phyloP scores from a whole-genome alignment of 2,329 filamentous ascomycete species.

The Cercospora canescens region DNA sequence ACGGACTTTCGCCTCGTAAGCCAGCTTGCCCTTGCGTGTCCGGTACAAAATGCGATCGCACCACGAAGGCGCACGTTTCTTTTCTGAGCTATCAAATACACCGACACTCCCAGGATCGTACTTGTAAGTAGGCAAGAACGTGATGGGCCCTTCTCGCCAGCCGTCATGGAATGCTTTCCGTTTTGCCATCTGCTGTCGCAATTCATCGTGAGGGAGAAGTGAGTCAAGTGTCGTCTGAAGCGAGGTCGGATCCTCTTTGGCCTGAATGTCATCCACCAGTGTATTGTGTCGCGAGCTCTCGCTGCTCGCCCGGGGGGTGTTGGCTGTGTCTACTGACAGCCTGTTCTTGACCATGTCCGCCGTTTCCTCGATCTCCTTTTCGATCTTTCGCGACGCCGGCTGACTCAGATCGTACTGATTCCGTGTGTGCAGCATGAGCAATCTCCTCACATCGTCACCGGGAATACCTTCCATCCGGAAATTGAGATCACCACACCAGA shows the following conservation, averaged over 20 bases:
- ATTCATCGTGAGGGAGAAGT: conserved; percentile 85
- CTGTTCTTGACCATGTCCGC: conserved; percentile 26
- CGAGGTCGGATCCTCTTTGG: conserved; percentile 76
- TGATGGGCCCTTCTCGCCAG: conserved; percentile 85
- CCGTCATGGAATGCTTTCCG: conserved; percentile 86
- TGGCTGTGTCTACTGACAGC: conserved; percentile 13
- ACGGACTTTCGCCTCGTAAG: conserved; percentile 61
- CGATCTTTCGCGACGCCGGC: conserved; percentile 35
- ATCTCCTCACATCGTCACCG: conserved; percentile 81
- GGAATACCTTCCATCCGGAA: conserved; percentile 87
- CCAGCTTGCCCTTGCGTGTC: conserved; percentile 67
- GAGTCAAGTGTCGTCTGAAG: conserved; percentile 86
- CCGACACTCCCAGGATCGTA: conserved; percentile 94
- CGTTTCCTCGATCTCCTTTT: conserved; percentile 36
- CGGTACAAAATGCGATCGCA: conserved; percentile 92
- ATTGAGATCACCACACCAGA: conserved; percentile 97
- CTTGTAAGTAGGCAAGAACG: conserved; percentile 93
- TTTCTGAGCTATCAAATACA: conserved; percentile 93
- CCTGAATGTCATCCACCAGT: conserved; percentile 36
- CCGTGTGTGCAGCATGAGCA: conserved; percentile 78
- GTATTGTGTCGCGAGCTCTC: conserved; percentile 21
- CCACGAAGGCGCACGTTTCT: conserved; percentile 90
- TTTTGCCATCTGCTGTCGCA: conserved; percentile 69
- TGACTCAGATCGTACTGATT: conserved; percentile 68
- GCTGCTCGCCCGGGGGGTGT: conserved; percentile 15